phyloP scores from a whole-genome alignment of 805 yeast genomes.

The Saturnispora serradocipensis region DNA sequence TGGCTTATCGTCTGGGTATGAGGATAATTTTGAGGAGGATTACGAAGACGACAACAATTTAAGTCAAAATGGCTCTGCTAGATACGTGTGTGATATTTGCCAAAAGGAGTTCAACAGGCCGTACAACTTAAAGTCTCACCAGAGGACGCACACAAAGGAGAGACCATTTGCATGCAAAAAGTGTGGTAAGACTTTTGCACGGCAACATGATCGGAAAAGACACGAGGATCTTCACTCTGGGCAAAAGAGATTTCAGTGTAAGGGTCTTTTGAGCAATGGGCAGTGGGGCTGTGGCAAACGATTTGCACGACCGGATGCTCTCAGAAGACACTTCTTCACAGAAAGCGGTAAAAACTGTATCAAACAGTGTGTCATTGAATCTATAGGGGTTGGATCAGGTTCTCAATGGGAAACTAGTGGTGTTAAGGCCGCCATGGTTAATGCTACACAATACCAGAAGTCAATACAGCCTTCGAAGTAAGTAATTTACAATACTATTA shows the following conservation, averaged over 20 bases:
- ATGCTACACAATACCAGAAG: conserved; percentile 4
- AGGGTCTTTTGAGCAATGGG: conserved; percentile 44
- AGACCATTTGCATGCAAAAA: conserved; percentile 49
- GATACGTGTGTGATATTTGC: conserved; percentile 34
- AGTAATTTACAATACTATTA: background rate
- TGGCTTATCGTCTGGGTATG: conserved; percentile 2
- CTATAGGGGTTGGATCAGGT: conserved; percentile 4
- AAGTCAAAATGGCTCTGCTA: conserved; percentile 17
- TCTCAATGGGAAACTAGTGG: conserved; percentile 7
- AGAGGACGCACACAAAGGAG: conserved; percentile 73
- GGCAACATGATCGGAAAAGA: conserved; percentile 6
- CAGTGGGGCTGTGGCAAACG: conserved; percentile 77
- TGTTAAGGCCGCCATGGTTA: conserved; percentile 12
- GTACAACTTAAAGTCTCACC: conserved; percentile 83
- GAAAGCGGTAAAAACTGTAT: conserved; percentile 72
- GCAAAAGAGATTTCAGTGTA: conserved; percentile 64
- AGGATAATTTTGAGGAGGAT: conserved; percentile 17
- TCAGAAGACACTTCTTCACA: conserved; percentile 71
- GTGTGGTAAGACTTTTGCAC: conserved; percentile 16
- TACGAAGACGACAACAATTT: conserved; percentile 36
- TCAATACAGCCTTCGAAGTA: background rate
- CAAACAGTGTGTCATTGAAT: conserved; percentile 45
- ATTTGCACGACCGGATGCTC: conserved; percentile 73
- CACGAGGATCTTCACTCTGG: conserved; percentile 54
- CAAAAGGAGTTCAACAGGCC: conserved; percentile 41